Percentiles rank a stretch among this genome's conserved stretches.
Conservation (phyloP, 2,329 filamentous ascomycete genomes). For the Aspergillus novoparasiticus region DNA sequence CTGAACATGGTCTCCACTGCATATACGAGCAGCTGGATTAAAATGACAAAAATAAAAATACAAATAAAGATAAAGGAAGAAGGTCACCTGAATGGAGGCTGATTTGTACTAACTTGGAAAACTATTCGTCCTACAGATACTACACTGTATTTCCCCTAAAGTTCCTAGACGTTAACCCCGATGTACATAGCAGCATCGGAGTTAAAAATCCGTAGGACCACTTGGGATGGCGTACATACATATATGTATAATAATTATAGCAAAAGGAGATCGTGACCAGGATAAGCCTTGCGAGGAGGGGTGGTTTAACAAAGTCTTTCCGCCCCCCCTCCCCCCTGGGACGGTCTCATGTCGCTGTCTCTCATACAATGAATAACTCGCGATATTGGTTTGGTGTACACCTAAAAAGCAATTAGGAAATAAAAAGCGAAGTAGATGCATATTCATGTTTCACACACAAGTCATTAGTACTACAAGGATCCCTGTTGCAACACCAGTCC, state of each 20-base stretch:
- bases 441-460: slow-evolving; percentile 19
- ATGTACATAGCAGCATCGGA: not conserved
- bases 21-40: not conserved
- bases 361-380: slow-evolving; percentile 15
- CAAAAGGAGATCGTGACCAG: not conserved
- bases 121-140: not conserved
- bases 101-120: not conserved
- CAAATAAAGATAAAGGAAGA: not conserved
- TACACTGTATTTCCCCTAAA: not conserved
- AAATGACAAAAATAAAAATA: not conserved
- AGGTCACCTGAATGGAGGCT: not conserved
- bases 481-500: slow-evolving; percentile 23
- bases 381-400: not conserved
- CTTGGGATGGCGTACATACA: not conserved
- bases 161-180: not conserved
- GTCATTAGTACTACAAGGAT: slow-evolving; percentile 10
- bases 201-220: not conserved
- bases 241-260: not conserved
- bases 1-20: slow-evolving; percentile 6
- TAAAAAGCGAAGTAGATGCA: slow-evolving; percentile 9
- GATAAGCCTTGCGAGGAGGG: slow-evolving; percentile 11
- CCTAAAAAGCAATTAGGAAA: slow-evolving; percentile 10
- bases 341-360: slow-evolving; percentile 10
- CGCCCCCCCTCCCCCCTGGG: not conserved
- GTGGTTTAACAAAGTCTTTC: slow-evolving; percentile 5